These are phyloP conservation scores for Gloeostereum incarnatum DNA, from an alignment of 768 basidiomycete genomes.

Conservation along the genomic window DNA sequence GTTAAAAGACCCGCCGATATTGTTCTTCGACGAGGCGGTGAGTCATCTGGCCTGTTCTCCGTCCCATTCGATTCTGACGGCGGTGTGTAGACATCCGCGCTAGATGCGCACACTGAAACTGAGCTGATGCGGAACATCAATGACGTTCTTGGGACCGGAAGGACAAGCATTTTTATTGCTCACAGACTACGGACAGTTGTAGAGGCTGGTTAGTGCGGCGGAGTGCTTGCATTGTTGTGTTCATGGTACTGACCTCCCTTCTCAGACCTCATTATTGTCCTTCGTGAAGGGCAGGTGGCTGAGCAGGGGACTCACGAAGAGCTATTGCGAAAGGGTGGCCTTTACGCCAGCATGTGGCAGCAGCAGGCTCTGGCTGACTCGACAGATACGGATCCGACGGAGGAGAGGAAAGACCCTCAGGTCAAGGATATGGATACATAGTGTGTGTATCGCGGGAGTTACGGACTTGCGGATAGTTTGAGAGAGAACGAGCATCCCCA, in stretches of 20 bases:
- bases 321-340: slow-evolving; percentile 56
- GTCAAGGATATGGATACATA: too few relatives aligned
- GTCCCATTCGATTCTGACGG: slow-evolving; percentile 1
- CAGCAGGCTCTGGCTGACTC: slow-evolving; percentile 45
- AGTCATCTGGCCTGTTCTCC: slow-evolving; percentile 20
- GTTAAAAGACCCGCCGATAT: slow-evolving; percentile 88
- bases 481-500: too few relatives aligned
- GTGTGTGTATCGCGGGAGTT: too few relatives aligned
- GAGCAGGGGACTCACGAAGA: slow-evolving; percentile 94
- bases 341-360: slow-evolving; percentile 79
- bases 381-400: too few relatives aligned
- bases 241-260: slow-evolving; percentile 2
- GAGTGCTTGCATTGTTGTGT: too few relatives aligned
- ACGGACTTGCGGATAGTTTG: too few relatives aligned
- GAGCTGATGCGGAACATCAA: slow-evolving; percentile 96
- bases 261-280: slow-evolving; percentile 84
- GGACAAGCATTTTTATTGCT: slow-evolving; percentile 96
- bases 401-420: too few relatives aligned
- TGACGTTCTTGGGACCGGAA: slow-evolving; percentile 60
- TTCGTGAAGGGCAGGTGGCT: slow-evolving; percentile 82
- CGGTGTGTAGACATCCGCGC: slow-evolving; percentile 86
- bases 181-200: slow-evolving; percentile 86
- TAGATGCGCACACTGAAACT: slow-evolving; percentile 91
- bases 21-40: slow-evolving; percentile 98
- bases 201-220: slow-evolving; percentile 58